Percentiles rank a stretch among this genome's conserved stretches.
phyloP scores from a whole-genome alignment of 1,139 yeast species.

The Saccharomyces pastorianus region DNA sequence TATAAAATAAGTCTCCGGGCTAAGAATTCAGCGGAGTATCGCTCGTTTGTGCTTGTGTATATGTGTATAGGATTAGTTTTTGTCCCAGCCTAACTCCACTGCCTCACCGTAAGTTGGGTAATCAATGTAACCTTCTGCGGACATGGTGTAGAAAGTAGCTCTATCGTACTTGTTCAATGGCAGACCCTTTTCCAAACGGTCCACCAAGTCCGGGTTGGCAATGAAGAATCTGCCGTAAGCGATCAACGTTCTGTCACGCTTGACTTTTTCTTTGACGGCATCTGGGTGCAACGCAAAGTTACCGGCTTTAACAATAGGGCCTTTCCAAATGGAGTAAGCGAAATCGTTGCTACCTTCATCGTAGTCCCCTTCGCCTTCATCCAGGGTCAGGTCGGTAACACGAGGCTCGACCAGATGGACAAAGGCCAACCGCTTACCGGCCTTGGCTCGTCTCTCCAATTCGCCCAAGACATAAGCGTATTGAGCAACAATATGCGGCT shows the following conservation, averaged over 20 bases:
- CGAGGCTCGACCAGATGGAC: slow-evolving; percentile 42
- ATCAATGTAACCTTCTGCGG: slow-evolving; percentile 32
- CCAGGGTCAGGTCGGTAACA: slow-evolving; percentile 18
- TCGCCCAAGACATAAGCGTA: slow-evolving; percentile 30
- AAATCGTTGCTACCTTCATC: slow-evolving; percentile 20
- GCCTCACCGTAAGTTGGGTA: slow-evolving; percentile 16
- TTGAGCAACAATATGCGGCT: slow-evolving; percentile 22
- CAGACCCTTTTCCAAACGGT: slow-evolving; percentile 34
- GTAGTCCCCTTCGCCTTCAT: slow-evolving; percentile 9
- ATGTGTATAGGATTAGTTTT: too few relatives aligned
- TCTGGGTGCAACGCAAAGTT: slow-evolving; percentile 24
- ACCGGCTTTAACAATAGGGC: slow-evolving; percentile 36
- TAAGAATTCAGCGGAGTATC: too few relatives aligned
- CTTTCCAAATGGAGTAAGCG: slow-evolving; percentile 34
- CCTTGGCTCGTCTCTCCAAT: slow-evolving; percentile 27
- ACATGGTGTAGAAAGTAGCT: slow-evolving; percentile 30
- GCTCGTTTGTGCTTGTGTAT: too few relatives aligned
- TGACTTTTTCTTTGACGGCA: slow-evolving; percentile 25
- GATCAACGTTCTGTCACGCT: slow-evolving; percentile 35
- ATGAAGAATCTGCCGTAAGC: slow-evolving; percentile 43
- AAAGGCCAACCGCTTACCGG: slow-evolving; percentile 38
- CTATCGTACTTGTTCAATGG: slow-evolving; percentile 21
- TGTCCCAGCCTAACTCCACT: background rate
- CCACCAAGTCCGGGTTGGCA: slow-evolving; percentile 43
- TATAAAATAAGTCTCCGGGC: background rate